Conservation (phyloP, 176 grass and related monocot genomes). For the Oryza brachyantha region DNA sequence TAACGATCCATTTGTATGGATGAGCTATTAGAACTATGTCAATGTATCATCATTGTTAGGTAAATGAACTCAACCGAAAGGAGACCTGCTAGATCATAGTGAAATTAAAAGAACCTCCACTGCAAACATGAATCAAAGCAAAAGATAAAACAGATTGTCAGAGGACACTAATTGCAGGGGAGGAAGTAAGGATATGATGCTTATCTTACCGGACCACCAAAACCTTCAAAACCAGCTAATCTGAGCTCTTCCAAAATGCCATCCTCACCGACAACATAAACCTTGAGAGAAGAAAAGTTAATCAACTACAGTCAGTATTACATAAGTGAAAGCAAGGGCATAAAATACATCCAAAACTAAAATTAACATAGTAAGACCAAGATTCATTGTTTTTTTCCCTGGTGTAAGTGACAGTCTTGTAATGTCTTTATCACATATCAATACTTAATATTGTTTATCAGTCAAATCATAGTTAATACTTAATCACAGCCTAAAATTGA, state of each 20-base stretch:
- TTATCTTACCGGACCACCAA: conserved; percentile 85
- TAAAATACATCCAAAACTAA: background rate
- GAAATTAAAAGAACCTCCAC: background rate
- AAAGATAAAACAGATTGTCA: background rate
- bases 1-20: background rate
- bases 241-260: conserved; percentile 93
- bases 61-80: background rate
- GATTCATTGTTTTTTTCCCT: background rate
- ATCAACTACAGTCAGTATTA: conserved; percentile 28
- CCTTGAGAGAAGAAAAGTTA: conserved; percentile 46
- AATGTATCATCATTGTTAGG: background rate
- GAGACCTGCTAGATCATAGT: background rate
- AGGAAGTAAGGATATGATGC: background rate
- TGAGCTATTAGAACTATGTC: background rate
- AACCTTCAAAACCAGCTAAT: conserved; percentile 82
- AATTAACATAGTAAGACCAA: background rate
- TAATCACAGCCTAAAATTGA: background rate
- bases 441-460: conserved; percentile 1
- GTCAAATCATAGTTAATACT: background rate
- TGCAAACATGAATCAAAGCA: background rate
- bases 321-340: background rate
- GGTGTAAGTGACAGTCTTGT: background rate
- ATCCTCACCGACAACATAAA: conserved; percentile 94
- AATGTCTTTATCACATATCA: background rate
- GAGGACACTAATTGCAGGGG: background rate